Evolutionary conservation across 768 basidiomycete species (phyloP).

Genomic region (Tulasnella sp.): DNA sequence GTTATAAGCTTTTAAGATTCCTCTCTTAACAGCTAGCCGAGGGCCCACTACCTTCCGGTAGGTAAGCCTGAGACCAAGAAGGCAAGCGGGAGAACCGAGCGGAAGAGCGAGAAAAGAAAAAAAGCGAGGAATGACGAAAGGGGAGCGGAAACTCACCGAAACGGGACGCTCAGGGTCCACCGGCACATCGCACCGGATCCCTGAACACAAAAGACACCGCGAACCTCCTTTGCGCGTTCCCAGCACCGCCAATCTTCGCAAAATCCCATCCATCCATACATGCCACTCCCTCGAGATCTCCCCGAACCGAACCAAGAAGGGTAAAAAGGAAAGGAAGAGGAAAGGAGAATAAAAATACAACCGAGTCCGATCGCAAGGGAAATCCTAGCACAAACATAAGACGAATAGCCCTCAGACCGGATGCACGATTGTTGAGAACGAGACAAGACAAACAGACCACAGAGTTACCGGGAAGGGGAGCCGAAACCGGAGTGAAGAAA

Average conservation of each 20-base stretch:
- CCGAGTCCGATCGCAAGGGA: not conserved
- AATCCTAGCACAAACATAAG: not conserved
- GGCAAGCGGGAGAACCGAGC: not conserved
- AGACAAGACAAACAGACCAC: not conserved
- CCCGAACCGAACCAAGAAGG: not conserved
- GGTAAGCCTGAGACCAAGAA: too few relatives aligned
- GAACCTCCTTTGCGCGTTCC: too few relatives aligned
- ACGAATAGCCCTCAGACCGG: too few relatives aligned
- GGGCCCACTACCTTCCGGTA: not conserved
- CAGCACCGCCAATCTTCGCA: not conserved
- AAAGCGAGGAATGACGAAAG: not conserved
- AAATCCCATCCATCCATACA: not conserved
- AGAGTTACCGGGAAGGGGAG: not conserved
- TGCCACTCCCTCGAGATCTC: not conserved
- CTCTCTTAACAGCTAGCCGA: not conserved
- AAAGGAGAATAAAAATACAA: not conserved
- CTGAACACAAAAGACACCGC: not conserved
- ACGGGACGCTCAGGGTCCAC: not conserved
- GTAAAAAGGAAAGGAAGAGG: not conserved
- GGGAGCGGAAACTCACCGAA: conserved; percentile 7
- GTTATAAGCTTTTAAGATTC: not conserved
- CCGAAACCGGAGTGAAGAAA: not conserved
- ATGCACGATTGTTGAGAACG: not conserved
- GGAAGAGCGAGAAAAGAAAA: not conserved
- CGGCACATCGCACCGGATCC: not conserved